These are phyloP conservation scores for Darksidea phi DNA, from an alignment of 495 filamentous ascomycete genomes.

Conservation along the genomic window DNA sequence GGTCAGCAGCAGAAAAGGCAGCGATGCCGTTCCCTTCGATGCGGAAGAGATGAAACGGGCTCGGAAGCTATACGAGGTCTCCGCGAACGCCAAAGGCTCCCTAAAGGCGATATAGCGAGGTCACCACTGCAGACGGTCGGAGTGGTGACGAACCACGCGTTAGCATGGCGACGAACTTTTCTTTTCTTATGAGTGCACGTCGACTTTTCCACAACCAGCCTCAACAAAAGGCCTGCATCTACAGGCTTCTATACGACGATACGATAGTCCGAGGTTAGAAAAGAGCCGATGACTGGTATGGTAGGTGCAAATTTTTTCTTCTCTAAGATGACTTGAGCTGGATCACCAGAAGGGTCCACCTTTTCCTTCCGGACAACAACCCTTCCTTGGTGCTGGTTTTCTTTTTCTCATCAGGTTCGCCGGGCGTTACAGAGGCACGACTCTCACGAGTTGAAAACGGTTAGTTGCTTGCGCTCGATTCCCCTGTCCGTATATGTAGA, in stretches of 20 bases:
- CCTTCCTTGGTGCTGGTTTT: not conserved
- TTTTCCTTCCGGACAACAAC: too few species aligned
- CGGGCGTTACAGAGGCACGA: constrained; percentile 25
- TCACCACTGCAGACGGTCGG: too few species aligned
- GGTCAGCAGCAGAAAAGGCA: constrained; percentile 22
- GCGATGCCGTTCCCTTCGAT: constrained; percentile 36
- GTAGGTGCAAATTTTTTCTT: too few species aligned
- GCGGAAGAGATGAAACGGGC: constrained; percentile 37
- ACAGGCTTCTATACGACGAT: too few species aligned
- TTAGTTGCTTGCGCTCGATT: constrained; percentile 4
- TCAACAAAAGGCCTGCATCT: too few species aligned
- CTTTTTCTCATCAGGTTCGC: not conserved
- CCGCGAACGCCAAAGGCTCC: not conserved
- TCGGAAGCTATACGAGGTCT: constrained; percentile 39
- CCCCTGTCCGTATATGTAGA: constrained; percentile 23
- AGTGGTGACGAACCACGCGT: too few species aligned
- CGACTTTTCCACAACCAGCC: not conserved
- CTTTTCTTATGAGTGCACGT: constrained; percentile 8
- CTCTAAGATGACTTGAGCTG: too few species aligned
- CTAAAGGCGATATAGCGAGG: not conserved
- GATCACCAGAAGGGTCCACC: too few species aligned
- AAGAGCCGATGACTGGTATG: too few species aligned
- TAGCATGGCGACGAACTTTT: constrained; percentile 1
- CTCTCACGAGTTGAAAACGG: constrained; percentile 29
- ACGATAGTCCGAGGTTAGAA: constrained; percentile 2